These are phyloP conservation scores for Macrolepiota dolichaula DNA, from an alignment of 768 basidiomycete species.

Conservation along the genomic window DNA sequence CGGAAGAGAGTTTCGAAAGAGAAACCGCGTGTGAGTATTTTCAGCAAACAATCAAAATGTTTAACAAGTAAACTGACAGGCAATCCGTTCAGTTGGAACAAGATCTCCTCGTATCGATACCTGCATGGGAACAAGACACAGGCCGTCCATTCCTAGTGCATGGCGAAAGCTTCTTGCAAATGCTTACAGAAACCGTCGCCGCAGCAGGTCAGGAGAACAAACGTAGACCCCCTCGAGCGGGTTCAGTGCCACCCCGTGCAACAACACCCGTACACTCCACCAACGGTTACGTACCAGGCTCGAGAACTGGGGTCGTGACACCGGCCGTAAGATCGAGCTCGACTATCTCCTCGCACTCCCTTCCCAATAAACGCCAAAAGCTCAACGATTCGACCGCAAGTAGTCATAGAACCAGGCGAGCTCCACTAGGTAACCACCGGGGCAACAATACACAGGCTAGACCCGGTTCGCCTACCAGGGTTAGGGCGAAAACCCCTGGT, in stretches of 20 bases:
- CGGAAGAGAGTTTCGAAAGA: conserved; percentile 89
- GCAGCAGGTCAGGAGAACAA: conserved; percentile 82
- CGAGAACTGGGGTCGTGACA: conserved; percentile 44
- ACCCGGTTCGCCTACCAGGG: conserved; percentile 47
- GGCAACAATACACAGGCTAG: conserved; percentile 16
- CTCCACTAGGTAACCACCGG: conserved; percentile 39
- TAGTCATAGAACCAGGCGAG: conserved; percentile 22
- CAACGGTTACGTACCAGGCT: conserved; percentile 36
- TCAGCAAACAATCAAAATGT: neutral
- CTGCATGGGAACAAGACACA: conserved; percentile 81
- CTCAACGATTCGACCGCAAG: conserved; percentile 36
- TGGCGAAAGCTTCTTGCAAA: conserved; percentile 75
- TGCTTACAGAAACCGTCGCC: conserved; percentile 70
- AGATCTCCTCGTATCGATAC: conserved; percentile 75
- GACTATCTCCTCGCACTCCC: conserved; percentile 42
- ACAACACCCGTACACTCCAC: conserved; percentile 49
- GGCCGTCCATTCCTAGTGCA: conserved; percentile 79
- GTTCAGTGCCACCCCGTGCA: conserved; percentile 58
- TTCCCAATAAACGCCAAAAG: conserved; percentile 62
- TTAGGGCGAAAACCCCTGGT: conserved; percentile 35
- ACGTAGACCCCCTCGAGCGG: conserved; percentile 48
- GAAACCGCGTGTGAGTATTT: conserved; percentile 77
- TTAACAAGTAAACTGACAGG: neutral
- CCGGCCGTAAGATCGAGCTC: conserved; percentile 60
- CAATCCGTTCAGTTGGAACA: conserved; percentile 67